Percentiles rank a stretch among this genome's conserved stretches.
phyloP scores from a whole-genome alignment of 2,329 filamentous ascomycete species.

The Phialophora verrucosa region DNA sequence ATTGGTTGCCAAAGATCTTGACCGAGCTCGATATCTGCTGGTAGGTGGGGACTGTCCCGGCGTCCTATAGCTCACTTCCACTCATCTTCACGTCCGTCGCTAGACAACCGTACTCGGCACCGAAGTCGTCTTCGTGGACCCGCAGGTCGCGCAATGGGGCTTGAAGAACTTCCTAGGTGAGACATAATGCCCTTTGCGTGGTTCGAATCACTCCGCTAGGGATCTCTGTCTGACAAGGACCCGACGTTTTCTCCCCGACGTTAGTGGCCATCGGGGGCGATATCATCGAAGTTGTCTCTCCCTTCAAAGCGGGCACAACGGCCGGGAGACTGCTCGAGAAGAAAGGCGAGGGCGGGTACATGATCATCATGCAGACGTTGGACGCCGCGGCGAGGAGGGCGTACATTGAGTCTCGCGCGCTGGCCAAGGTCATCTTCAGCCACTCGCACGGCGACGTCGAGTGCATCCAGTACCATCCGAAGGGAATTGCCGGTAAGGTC shows the following conservation, averaged over 20 bases:
- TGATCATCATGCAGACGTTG: conserved; percentile 56
- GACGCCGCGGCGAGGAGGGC: conserved; percentile 47
- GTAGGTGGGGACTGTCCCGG: conserved; percentile 21
- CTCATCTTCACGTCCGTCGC: not conserved
- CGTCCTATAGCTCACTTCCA: not conserved
- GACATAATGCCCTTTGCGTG: conserved; percentile 1
- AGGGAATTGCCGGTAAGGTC: conserved; percentile 46
- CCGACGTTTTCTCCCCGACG: not conserved
- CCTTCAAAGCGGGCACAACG: conserved; percentile 47
- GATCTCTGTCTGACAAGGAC: not conserved
- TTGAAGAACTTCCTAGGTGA: conserved; percentile 50
- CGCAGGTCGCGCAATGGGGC: conserved; percentile 48
- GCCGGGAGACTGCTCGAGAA: conserved; percentile 51
- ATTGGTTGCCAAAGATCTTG: conserved; percentile 38
- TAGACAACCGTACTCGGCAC: conserved; percentile 46
- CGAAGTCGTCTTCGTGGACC: conserved; percentile 50
- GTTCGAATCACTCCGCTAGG: not conserved
- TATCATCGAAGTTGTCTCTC: conserved; percentile 50
- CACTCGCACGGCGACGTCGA: conserved; percentile 44
- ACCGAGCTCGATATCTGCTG: conserved; percentile 37
- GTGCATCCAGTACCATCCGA: conserved; percentile 55
- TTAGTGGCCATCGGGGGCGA: conserved; percentile 52
- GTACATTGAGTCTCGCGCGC: conserved; percentile 46
- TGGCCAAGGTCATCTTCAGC: conserved; percentile 49
- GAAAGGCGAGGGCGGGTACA: conserved; percentile 54